Conservation (phyloP, 2,329 filamentous ascomycete species). For the Cladophialophora exuberans region DNA sequence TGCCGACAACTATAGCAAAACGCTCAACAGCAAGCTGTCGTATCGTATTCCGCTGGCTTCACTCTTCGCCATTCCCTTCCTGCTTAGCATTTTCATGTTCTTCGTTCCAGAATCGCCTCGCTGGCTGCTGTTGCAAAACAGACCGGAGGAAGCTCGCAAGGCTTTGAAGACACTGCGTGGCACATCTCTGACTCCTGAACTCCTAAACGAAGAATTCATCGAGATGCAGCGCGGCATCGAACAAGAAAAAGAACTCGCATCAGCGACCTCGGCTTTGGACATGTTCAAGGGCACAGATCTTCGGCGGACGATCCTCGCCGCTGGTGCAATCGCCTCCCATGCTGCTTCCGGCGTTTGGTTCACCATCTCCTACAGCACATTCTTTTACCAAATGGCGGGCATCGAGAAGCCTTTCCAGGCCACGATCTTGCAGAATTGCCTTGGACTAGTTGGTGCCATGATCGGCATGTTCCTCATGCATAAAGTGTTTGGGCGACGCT, state of each 20-base stretch:
- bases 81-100: conserved; percentile 51
- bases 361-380: conserved; percentile 43
- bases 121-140: conserved; percentile 29
- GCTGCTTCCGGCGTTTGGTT: conserved; percentile 19
- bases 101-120: conserved; percentile 54
- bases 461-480: conserved; percentile 42
- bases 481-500: conserved; percentile 42
- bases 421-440: conserved; percentile 37
- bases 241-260: conserved; percentile 20
- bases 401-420: conserved; percentile 36
- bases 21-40: conserved; percentile 42
- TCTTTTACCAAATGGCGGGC: conserved; percentile 55
- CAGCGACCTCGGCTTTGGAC: conserved; percentile 33
- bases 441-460: conserved; percentile 42
- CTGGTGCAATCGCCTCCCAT: conserved; percentile 57
- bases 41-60: conserved; percentile 54
- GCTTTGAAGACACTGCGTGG: conserved; percentile 22
- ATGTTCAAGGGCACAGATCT: conserved; percentile 39
- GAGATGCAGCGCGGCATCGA: conserved; percentile 32
- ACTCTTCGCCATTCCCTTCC: conserved; percentile 51
- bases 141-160: conserved; percentile 19
- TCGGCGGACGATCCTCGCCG: conserved; percentile 49
- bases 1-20: conserved; percentile 48
- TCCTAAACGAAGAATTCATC: conserved; percentile 25
- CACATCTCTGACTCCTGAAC: conserved; percentile 11